Evolutionary conservation across 192 early-diverging fungal species (phyloP).

Genomic region (Coemansia asiatica): DNA sequence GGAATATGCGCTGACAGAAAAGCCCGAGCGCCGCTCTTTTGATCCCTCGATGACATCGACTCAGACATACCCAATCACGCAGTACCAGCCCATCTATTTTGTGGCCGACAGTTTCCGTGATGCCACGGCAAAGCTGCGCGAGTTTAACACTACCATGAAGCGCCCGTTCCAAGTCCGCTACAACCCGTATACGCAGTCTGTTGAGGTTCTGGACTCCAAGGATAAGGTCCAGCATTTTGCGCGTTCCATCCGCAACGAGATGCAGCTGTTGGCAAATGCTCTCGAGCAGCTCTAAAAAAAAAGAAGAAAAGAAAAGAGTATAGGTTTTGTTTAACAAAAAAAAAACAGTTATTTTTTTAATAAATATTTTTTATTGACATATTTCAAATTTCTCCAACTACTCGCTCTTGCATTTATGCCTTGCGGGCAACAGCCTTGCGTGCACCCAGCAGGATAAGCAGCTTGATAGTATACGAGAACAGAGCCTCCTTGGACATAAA

Average conservation of each 20-base stretch:
- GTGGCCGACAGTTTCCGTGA: slow-evolving; percentile 92
- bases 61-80: slow-evolving; percentile 83
- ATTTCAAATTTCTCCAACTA: no score
- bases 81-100: slow-evolving; percentile 95
- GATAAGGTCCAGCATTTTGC: slow-evolving; percentile 83
- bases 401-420: slow-evolving; percentile 2
- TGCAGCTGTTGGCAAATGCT: slow-evolving; percentile 72
- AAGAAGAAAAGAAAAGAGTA: neutral
- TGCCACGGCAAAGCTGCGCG: slow-evolving; percentile 86
- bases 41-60: slow-evolving; percentile 74
- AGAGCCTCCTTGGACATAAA: slow-evolving; percentile 91
- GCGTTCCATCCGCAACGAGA: slow-evolving; percentile 72
- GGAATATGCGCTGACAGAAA: slow-evolving; percentile 79
- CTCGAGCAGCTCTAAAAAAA: slow-evolving; percentile 59
- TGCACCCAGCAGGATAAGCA: slow-evolving; percentile 43
- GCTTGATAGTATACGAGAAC: slow-evolving; percentile 68
- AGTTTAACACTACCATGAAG: slow-evolving; percentile 72
- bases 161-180: slow-evolving; percentile 91
- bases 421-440: slow-evolving; percentile 47
- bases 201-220: slow-evolving; percentile 89
- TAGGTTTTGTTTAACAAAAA: neutral
- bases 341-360: neutral
- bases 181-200: slow-evolving; percentile 85
- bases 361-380: neutral
- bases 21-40: slow-evolving; percentile 79